Evolutionary conservation across 2,329 filamentous ascomycete species (phyloP).

Genomic region (Colletotrichum orbiculare): DNA sequence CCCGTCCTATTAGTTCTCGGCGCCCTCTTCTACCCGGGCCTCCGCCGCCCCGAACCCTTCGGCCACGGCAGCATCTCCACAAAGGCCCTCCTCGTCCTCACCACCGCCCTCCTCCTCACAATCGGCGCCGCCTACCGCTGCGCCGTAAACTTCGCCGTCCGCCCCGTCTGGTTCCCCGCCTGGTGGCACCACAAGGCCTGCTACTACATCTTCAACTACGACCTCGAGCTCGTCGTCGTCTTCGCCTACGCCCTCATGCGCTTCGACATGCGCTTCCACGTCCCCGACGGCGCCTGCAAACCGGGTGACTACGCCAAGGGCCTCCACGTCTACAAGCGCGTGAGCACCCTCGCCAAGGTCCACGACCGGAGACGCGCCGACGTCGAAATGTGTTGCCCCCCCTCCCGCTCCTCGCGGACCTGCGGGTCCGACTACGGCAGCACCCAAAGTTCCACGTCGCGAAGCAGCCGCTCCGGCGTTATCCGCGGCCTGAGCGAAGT

Average conservation of each 20-base stretch:
- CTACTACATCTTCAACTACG: conserved; percentile 86
- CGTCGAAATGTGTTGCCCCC: no score
- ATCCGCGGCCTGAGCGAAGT: conserved; percentile 15
- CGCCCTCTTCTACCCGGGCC: conserved; percentile 50
- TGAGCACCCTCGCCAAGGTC: conserved; percentile 23
- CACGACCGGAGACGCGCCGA: background rate
- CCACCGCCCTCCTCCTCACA: conserved; percentile 68
- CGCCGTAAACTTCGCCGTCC: conserved; percentile 65
- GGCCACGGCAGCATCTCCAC: conserved; percentile 74
- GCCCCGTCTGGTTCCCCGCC: conserved; percentile 61
- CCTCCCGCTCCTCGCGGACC: no score
- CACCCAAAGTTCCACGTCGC: conserved; percentile 40
- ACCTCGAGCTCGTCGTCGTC: conserved; percentile 77
- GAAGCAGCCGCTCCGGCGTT: conserved; percentile 38
- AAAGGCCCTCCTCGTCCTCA: conserved; percentile 74
- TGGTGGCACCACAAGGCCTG: conserved; percentile 78
- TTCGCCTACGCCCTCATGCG: conserved; percentile 73
- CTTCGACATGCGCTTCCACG: conserved; percentile 79
- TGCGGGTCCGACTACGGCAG: no score
- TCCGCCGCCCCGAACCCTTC: conserved; percentile 57
- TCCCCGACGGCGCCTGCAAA: conserved; percentile 68
- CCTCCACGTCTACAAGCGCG: conserved; percentile 28
- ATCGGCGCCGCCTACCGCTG: conserved; percentile 78
- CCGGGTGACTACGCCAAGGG: conserved; percentile 61
- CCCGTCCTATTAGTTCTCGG: conserved; percentile 67